phyloP scores from a whole-genome alignment of 2,329 filamentous ascomycete species.

The Trichocomaceae sp. region DNA sequence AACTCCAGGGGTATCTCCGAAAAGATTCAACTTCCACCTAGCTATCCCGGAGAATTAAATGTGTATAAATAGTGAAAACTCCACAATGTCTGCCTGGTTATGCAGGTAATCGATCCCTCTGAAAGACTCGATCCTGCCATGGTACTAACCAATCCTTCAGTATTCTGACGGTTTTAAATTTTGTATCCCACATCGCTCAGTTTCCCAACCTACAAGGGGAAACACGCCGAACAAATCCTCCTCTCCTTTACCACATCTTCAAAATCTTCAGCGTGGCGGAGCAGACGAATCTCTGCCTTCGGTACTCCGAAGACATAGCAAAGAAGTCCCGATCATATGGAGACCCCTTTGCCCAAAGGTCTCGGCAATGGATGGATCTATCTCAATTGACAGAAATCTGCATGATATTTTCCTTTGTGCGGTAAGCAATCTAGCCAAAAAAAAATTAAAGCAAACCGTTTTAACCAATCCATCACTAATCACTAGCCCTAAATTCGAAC shows the following conservation, averaged over 20 bases:
- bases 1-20: too few species aligned
- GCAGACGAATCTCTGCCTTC: background rate
- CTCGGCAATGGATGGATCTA: background rate
- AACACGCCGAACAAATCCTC: background rate
- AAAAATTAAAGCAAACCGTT: too few species aligned
- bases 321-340: background rate
- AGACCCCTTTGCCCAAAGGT: background rate
- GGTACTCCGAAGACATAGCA: background rate
- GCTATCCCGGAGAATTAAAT: background rate
- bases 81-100: background rate
- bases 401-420: background rate
- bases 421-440: background rate
- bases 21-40: background rate
- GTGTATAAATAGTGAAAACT: background rate
- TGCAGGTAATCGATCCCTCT: background rate
- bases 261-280: background rate
- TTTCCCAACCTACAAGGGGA: background rate
- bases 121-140: background rate
- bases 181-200: background rate
- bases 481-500: background rate
- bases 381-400: background rate
- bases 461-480: too few species aligned
- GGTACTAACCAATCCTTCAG: background rate
- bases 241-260: background rate
- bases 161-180: background rate